Evolutionary conservation across 305 asterid species (phyloP).

Genomic region (Fraxinus albicans): DNA sequence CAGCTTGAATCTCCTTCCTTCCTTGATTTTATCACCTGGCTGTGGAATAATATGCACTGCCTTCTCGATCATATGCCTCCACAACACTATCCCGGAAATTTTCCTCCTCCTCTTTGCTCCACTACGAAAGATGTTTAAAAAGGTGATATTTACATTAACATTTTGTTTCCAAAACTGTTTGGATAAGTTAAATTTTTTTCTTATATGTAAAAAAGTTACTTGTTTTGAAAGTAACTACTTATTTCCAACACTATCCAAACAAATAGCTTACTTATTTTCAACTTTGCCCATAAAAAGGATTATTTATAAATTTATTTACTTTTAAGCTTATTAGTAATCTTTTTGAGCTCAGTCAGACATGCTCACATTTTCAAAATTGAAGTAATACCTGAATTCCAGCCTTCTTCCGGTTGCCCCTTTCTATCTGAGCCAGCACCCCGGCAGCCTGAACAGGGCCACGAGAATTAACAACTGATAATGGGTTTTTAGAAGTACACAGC

Average conservation of each 20-base stretch:
- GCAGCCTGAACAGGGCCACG: constrained; percentile 66
- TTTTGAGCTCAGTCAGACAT: neutral
- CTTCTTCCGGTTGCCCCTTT: constrained; percentile 66
- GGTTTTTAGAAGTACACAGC: neutral
- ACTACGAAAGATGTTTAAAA: constrained; percentile 38
- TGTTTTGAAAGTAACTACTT: neutral
- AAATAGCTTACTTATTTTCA: neutral
- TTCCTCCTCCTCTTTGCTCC: constrained; percentile 89
- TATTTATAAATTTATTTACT: neutral
- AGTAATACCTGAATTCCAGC: constrained; percentile 56
- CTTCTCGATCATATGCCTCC: constrained; percentile 85
- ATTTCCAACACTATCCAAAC: neutral
- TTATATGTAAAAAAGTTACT: neutral
- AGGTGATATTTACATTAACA: neutral
- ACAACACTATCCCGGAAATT: constrained; percentile 65
- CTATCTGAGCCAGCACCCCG: constrained; percentile 93
- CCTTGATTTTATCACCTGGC: too few relatives aligned
- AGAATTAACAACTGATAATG: neutral
- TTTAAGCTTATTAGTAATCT: neutral
- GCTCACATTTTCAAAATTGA: neutral
- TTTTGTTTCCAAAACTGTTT: neutral
- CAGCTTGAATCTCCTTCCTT: too few relatives aligned
- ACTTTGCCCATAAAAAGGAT: neutral
- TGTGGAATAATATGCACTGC: constrained; percentile 85
- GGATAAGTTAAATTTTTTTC: neutral